These are phyloP conservation scores for Excoecaria cochinchinensis DNA, from an alignment of 345 rosid species.

Conservation along the genomic window DNA sequence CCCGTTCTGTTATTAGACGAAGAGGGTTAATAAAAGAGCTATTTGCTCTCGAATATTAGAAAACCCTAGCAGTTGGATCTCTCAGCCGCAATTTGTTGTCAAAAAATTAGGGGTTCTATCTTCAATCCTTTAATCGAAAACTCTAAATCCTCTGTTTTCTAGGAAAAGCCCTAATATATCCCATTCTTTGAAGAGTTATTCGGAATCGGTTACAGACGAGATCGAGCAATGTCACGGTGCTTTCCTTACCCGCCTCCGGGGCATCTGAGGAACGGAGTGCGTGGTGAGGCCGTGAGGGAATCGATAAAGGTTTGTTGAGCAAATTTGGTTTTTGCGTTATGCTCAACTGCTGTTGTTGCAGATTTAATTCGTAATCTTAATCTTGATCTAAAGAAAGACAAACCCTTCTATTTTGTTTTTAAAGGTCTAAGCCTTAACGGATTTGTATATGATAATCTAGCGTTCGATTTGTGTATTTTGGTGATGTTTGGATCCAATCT, in stretches of 20 bases:
- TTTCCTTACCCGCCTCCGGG: constrained; percentile 45
- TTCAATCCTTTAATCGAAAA: not conserved
- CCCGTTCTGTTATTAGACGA: not conserved
- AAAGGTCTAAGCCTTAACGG: too few relatives aligned
- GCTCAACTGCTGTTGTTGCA: constrained; percentile 33
- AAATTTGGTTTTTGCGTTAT: constrained; percentile 33
- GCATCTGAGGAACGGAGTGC: constrained; percentile 33
- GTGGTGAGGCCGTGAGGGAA: constrained; percentile 44
- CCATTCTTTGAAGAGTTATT: not conserved
- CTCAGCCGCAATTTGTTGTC: too few relatives aligned
- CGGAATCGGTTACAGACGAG: not conserved
- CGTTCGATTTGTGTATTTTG: not conserved
- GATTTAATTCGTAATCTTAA: not conserved
- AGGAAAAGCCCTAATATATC: not conserved
- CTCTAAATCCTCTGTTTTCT: not conserved
- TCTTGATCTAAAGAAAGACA: not conserved
- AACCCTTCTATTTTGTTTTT: not conserved
- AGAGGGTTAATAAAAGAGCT: not conserved
- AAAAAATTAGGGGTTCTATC: not conserved
- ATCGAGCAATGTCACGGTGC: constrained; percentile 52
- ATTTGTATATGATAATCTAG: too few relatives aligned
- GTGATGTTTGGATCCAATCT: not conserved
- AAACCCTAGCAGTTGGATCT: not conserved
- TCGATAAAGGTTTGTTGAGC: constrained; percentile 70
- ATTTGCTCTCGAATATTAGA: not conserved